Base-by-base conservation (phyloP, 2,329 filamentous ascomycete species). In the Albophoma yamanashiensis region DNA sequence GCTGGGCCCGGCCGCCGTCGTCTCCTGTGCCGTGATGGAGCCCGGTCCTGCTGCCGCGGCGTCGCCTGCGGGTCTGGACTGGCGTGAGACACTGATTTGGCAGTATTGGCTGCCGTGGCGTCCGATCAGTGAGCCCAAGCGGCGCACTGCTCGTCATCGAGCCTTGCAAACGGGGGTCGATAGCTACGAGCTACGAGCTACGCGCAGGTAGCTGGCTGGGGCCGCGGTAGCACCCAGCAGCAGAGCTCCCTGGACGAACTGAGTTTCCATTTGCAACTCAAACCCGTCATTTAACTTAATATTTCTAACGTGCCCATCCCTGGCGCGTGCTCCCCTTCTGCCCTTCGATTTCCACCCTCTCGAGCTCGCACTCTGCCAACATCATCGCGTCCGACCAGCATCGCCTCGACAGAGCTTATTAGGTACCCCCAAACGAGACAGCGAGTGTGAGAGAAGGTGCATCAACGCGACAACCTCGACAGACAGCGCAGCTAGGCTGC, bases 21-120 rank as follows among this genome's bases (percentile, higher is more conserved):
- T 52, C 47, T 52, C 47, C 27, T 52, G 47, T 52, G 47, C 47
- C 47, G 47, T 34, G 15, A 52, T 17, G 43, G 43, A 14, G 43
- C 45, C 42, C 42, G 7, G 42, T 36, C 9, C 36, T 9, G 42
- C 42, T 43, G 42, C 40, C 42, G 42, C 15, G 17, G 39, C 39
- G 15, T 40, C 39, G 39, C 15, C 39, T 17, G 15, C 39, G 17
- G 27, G 17, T n/a, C 47, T n/a, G 9, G 27, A n/a, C 27, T 31
- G 27, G 47, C 47, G 27, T 70, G 68, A 72, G 69, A 71, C 70
- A 70, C 50, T 66, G 66, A 66, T 64, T 67, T 36, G 9, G 7
- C 7, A 38, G 36, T 67, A 67, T 58, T 64, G 63, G 65, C 62
- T 59, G 61, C 56, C 3, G 22, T 42, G 40, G 55, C 36, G 43